Evolutionary conservation across 2,329 filamentous ascomycete genomes (phyloP), one percentile per base, ranked within the genome.

Genomic region (Aaosphaeria arxii): DNA sequence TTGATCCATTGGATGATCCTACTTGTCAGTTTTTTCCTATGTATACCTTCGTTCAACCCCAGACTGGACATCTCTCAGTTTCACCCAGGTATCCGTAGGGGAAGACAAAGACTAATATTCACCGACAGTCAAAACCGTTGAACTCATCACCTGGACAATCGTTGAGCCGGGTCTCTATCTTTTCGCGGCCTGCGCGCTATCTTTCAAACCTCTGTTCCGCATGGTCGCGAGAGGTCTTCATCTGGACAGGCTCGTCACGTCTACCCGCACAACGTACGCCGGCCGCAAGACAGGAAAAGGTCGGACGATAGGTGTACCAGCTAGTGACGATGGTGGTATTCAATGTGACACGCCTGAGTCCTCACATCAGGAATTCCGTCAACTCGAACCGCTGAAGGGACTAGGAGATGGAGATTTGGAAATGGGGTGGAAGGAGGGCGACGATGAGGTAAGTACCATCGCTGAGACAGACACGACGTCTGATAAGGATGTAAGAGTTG

Each of bases 81-180:
- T 29, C n/a, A 30, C 2, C 17, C 17, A 24, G 17, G 17, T 24
- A 24, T 24, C 17, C 17, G 17, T 24, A 24, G 17, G 17, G 17
- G 17, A 24, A 24, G 17, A 24, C 33, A 36, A 36, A 40, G 24
- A 11, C 39, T 11, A 40, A 40, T 28, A 7, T 17, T 40, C 7
- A n/a, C 39, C 39, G 7, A 36, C 33, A 58, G 53, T 29, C 31
- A 56, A 49, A 7, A 44, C 56, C 43, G 49, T 53, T 13, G 42
- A 54, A 7, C 46, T 61, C 13, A 36, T 62, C 13, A 57, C 59
- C 43, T 63, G 59, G 59, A 59, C 62, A 1, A 59, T 61, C 5
- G 53, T 62, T 6, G 60, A 64, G 39, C 60, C 62, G 2, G 58
- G 56, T 5, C 55, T 63, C 32, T 64, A 64, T 36, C 53, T 63